Base-by-base conservation (phyloP, 2,329 filamentous ascomycete genomes). In the Simplicillium sp. region DNA sequence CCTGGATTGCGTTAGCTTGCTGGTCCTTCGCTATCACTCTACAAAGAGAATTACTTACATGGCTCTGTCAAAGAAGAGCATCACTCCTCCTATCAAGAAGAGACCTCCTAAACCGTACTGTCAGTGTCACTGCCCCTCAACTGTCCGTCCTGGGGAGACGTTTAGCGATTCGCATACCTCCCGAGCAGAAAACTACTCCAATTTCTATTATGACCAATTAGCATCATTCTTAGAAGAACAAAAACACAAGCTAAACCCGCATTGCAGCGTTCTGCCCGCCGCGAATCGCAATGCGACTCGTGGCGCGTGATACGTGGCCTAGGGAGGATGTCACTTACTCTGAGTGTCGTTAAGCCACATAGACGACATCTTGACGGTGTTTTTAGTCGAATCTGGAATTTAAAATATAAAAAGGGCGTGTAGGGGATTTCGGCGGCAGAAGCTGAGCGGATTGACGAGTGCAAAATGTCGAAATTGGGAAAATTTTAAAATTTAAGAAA, bases 291-390 rank as follows among this genome's bases (percentile, higher is more conserved):
- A 13, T 8, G 12, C 13, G 32, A 14, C 15, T 12, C 11, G 17
- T 20, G 11, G 34, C 42, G 38, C 20, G 38, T 15, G 18, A 42
- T 40, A n/a, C 34, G 39, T 34, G 40, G 18, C 34, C 20, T 46
- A 41, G 28, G 36, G 38, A 36, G 11, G 9, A 34, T 37, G 36
- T 39, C 29, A 71, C 84, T 57, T 75, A 95, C 90, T 97, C 66
- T 97, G 90, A 59, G 84, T 79, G 67, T 97, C 90, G 54, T 89
- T 86, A 57, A 97, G 75, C 90, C 90, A 97, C 85, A 95, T 94
- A 46, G 87, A 84, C 57, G 84, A 84, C 84, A 89, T 86, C 40
- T 62, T 75, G 57, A 47, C 41, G 40, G 29, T 5, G 31, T 14
- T 9, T 35, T 17, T 15, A n/a, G 11, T 14, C 2, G 18, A 29